Percentiles rank a stretch among this genome's conserved stretches.
Conservation (phyloP, 805 yeast species). For the Lipomyces starkeyi region DNA sequence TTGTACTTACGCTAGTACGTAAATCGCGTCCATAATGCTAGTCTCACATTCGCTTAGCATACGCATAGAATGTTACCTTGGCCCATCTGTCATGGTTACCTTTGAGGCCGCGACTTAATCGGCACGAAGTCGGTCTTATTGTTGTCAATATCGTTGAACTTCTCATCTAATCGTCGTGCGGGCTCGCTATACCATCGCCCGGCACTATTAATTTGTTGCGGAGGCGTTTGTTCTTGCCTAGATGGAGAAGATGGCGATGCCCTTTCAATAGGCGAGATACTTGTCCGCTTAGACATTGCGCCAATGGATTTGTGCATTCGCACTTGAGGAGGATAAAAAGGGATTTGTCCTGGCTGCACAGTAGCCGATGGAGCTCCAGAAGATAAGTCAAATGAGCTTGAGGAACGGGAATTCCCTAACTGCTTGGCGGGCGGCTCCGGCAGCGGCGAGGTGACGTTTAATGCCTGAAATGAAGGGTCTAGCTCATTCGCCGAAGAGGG, state of each 20-base stretch:
- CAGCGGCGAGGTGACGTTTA: neutral
- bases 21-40: neutral
- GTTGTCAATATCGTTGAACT: neutral
- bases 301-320: constrained; percentile 2
- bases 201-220: neutral
- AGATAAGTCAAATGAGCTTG: neutral
- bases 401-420: neutral
- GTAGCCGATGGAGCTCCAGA: neutral
- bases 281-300: neutral
- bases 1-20: neutral
- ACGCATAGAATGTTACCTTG: neutral
- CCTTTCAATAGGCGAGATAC: neutral
- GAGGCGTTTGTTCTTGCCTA: neutral
- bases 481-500: neutral
- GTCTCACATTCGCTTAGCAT: neutral
- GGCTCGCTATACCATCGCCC: neutral
- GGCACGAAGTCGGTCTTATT: constrained; percentile 1
- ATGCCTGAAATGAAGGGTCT: neutral
- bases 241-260: neutral
- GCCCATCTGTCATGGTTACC: neutral
- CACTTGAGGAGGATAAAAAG: neutral
- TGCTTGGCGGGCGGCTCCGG: neutral
- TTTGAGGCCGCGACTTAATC: neutral
- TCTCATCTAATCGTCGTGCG: neutral
- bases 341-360: neutral